phyloP scores from a whole-genome alignment of 2,329 filamentous ascomycete genomes.

The Aureobasidium sp. region DNA sequence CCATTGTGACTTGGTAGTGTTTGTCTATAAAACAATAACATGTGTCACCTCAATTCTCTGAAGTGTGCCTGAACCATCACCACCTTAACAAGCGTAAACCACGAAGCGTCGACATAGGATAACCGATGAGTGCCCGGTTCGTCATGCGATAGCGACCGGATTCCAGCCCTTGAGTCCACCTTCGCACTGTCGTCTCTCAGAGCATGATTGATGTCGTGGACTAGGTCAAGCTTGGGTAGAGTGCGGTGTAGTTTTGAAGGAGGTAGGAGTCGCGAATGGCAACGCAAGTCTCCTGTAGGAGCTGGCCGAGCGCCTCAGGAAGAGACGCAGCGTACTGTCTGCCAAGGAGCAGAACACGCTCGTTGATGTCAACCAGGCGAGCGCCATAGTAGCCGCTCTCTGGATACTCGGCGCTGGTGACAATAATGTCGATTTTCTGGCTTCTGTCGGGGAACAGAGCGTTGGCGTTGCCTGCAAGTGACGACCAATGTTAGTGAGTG shows the following conservation, averaged over 20 bases:
- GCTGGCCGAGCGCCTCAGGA: background rate
- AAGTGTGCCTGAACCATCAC: background rate
- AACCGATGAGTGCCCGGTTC: background rate
- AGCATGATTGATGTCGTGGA: background rate
- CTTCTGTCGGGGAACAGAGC: background rate
- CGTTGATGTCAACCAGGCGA: background rate
- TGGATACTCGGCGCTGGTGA: constrained; percentile 1
- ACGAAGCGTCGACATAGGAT: background rate
- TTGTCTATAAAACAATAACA: background rate
- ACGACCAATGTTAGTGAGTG: background rate
- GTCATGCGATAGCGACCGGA: background rate
- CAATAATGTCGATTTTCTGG: background rate
- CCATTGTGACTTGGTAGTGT: background rate
- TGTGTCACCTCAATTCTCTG: background rate
- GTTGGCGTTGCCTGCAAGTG: background rate
- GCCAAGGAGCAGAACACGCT: background rate
- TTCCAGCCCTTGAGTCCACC: background rate
- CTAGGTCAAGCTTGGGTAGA: background rate
- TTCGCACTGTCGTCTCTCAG: background rate
- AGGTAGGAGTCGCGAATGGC: background rate
- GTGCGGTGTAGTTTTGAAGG: background rate
- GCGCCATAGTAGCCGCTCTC: constrained; percentile 6
- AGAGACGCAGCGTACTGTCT: background rate
- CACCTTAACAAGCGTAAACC: background rate
- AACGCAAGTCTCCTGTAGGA: constrained; percentile 3